Conservation (phyloP, 2,329 filamentous ascomycete genomes). For the Drechslerella coelobrocha region DNA sequence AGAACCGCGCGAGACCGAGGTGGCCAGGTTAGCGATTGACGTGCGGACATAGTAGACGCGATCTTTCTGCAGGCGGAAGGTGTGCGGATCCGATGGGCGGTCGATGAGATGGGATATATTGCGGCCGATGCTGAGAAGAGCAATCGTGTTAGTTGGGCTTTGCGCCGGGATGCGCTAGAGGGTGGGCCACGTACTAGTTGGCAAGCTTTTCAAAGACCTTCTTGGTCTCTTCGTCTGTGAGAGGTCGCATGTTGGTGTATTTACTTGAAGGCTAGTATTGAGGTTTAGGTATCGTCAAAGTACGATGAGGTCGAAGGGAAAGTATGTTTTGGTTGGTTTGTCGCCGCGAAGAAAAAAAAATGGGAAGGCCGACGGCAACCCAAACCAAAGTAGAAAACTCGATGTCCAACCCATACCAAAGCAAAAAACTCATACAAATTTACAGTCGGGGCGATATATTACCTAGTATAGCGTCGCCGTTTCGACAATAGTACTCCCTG, state of each 20-base stretch:
- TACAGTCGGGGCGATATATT: no score
- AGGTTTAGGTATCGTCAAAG: neutral
- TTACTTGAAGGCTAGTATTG: neutral
- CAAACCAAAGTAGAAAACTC: no score
- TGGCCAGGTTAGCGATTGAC: constrained; percentile 88
- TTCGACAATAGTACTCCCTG: no score
- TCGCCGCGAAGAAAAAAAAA: constrained; percentile 29
- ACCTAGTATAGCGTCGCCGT: no score
- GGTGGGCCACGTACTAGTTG: constrained; percentile 88
- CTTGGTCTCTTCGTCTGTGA: constrained; percentile 71
- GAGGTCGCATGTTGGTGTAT: constrained; percentile 71
- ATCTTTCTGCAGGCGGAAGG: constrained; percentile 81
- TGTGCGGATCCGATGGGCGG: constrained; percentile 76
- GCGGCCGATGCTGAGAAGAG: constrained; percentile 57
- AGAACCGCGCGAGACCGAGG: constrained; percentile 79
- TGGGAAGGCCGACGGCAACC: constrained; percentile 4
- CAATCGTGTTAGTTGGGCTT: no score
- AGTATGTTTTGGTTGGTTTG: constrained; percentile 20
- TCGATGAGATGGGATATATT: constrained; percentile 73
- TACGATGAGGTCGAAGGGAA: constrained; percentile 19
- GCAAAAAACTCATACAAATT: no score
- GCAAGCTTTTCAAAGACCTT: constrained; percentile 91
- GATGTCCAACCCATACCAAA: constrained; percentile 8
- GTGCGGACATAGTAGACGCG: constrained; percentile 92
- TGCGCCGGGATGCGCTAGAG: no score